Conservation (phyloP, 352 stramenopile species). For the Pythium dissotocum region DNA sequence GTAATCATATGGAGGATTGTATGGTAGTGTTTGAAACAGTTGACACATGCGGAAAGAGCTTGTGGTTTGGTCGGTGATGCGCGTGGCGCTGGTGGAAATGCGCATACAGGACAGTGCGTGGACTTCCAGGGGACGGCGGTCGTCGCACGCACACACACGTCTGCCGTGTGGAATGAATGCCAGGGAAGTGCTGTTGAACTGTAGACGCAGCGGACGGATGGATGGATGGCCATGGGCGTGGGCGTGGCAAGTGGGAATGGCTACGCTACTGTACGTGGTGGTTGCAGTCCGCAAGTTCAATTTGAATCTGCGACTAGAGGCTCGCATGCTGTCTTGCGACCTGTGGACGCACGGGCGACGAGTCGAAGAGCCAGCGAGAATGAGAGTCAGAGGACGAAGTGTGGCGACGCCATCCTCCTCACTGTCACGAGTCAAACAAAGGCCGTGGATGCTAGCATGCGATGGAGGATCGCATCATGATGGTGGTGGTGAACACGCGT, state of each 20-base stretch:
- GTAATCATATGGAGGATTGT: conserved; percentile 1
- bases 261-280: not conserved
- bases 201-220: not conserved
- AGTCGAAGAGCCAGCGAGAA: not conserved
- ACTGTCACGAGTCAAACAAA: not conserved
- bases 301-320: not conserved
- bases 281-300: conserved; percentile 2
- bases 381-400: not conserved
- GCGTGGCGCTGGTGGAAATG: conserved; percentile 4
- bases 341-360: not conserved
- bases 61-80: conserved; percentile 4
- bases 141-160: not conserved
- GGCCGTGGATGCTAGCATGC: too few species aligned
- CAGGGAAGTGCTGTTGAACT: not conserved
- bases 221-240: not conserved
- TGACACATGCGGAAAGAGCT: conserved; percentile 9
- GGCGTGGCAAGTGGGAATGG: not conserved
- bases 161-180: not conserved
- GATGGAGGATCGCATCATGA: too few species aligned
- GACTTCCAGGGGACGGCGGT: not conserved
- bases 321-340: not conserved
- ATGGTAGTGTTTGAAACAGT: conserved; percentile 11
- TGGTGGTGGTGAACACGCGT: not conserved
- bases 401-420: not conserved
- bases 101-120: conserved; percentile 7